Conservation (phyloP, 129 eudicot genomes). For the Mikania micrantha region DNA sequence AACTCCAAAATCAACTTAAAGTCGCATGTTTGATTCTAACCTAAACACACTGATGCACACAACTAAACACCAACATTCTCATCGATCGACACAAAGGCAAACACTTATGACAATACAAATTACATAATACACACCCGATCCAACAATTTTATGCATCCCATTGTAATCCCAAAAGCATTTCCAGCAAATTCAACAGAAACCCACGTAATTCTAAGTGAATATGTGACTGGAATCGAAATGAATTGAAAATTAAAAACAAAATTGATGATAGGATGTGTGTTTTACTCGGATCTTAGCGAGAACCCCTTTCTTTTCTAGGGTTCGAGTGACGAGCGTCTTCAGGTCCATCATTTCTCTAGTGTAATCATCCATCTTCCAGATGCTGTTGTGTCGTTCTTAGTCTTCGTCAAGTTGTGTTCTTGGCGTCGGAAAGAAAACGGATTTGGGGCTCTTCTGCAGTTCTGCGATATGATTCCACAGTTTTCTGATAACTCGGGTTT, state of each 20-base stretch:
- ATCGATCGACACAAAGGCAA: not conserved
- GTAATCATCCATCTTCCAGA: conserved; percentile 74
- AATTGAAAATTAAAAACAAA: not conserved
- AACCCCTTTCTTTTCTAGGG: conserved; percentile 93
- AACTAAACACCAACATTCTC: not conserved
- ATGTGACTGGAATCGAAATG: not conserved
- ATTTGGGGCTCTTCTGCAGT: too few relatives aligned
- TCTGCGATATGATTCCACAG: too few relatives aligned
- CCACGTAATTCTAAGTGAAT: not conserved
- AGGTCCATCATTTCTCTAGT: conserved; percentile 99
- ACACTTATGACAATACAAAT: not conserved
- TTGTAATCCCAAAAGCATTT: not conserved
- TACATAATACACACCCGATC: conserved; percentile 12
- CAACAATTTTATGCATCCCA: conserved; percentile 10
- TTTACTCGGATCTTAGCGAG: conserved; percentile 98
- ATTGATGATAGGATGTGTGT: not conserved
- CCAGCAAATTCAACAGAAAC: not conserved
- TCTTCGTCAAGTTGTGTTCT: not conserved
- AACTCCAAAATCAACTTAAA: not conserved
- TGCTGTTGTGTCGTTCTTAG: not conserved
- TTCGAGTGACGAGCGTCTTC: conserved; percentile 92
- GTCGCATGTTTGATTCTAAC: not conserved
- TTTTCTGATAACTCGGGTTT: too few relatives aligned
- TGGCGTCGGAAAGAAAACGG: too few relatives aligned
- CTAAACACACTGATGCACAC: conserved; percentile 13